Conservation (phyloP, 2,329 filamentous ascomycete species). For the Aquanectria penicillioides region DNA sequence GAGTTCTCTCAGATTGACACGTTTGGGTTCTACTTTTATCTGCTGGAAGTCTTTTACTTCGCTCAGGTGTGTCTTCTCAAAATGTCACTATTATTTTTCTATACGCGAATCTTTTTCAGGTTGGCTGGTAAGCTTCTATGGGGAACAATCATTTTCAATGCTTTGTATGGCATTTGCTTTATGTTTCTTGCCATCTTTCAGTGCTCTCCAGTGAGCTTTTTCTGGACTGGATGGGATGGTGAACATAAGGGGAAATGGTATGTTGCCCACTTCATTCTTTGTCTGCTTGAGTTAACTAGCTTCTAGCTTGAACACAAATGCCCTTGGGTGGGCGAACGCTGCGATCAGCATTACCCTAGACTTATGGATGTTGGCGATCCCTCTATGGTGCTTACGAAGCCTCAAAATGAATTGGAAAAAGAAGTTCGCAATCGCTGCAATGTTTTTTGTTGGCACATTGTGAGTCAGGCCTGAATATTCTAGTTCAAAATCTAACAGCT, state of each 20-base stretch:
- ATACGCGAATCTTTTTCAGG: slow-evolving; percentile 25
- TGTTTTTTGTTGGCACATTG: slow-evolving; percentile 56
- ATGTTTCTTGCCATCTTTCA: slow-evolving; percentile 47
- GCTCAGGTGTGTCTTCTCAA: slow-evolving; percentile 22
- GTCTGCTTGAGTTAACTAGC: neutral
- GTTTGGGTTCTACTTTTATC: slow-evolving; percentile 22
- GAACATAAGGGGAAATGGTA: slow-evolving; percentile 50
- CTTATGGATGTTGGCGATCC: slow-evolving; percentile 53
- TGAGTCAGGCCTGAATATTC: slow-evolving; percentile 26
- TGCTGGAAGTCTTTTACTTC: slow-evolving; percentile 27
- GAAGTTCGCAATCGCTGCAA: slow-evolving; percentile 54
- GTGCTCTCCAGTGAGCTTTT: slow-evolving; percentile 50
- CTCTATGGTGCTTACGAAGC: slow-evolving; percentile 48
- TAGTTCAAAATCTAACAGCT: neutral
- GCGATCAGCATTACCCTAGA: slow-evolving; percentile 54
- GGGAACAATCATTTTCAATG: slow-evolving; percentile 22
- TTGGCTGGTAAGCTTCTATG: slow-evolving; percentile 10
- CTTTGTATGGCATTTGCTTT: slow-evolving; percentile 43
- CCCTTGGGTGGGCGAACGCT: slow-evolving; percentile 55
- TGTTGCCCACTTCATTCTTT: neutral
- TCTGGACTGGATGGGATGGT: slow-evolving; percentile 55
- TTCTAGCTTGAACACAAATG: slow-evolving; percentile 47
- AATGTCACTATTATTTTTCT: slow-evolving; percentile 28
- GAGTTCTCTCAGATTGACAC: slow-evolving; percentile 18
- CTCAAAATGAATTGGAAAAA: slow-evolving; percentile 51